These are phyloP conservation scores for Ramaria rubella DNA, from an alignment of 768 basidiomycete species.

Conservation along the genomic window DNA sequence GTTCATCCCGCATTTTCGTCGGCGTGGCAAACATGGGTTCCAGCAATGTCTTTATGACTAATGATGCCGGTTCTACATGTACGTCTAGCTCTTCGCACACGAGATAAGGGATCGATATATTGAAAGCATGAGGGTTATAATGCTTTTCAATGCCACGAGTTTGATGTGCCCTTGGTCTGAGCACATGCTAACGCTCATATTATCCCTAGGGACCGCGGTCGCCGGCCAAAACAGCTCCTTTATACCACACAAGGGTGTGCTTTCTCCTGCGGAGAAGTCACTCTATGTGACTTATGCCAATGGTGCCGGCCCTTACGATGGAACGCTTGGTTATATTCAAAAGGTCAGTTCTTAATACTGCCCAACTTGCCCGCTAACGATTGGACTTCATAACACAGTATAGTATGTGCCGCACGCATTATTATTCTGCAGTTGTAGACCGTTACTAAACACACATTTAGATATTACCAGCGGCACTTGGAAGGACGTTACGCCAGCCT, in stretches of 20 bases:
- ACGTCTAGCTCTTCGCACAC: constrained; percentile 14
- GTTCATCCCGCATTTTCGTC: constrained; percentile 54
- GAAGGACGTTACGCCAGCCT: constrained; percentile 55
- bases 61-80: constrained; percentile 54
- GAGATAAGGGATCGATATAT: no score
- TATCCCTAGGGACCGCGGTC: constrained; percentile 44
- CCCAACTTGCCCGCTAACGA: neutral
- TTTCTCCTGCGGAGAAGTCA: constrained; percentile 48
- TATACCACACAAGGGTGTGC: constrained; percentile 60
- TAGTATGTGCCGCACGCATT: neutral
- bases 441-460: constrained; percentile 24
- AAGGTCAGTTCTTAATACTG: constrained; percentile 17
- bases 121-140: no score
- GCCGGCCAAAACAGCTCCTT: constrained; percentile 51
- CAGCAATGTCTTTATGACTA: constrained; percentile 49
- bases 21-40: constrained; percentile 55
- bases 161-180: no score
- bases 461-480: constrained; percentile 46
- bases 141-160: no score
- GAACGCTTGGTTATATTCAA: constrained; percentile 39
- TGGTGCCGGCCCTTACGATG: constrained; percentile 61
- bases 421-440: neutral
- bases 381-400: constrained; percentile 2
- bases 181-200: neutral
- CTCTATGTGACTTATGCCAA: constrained; percentile 58